Evolutionary conservation across 345 rosid genomes (phyloP), one percentile per base, ranked within the genome.

Genomic region (Sapria himalayana): DNA sequence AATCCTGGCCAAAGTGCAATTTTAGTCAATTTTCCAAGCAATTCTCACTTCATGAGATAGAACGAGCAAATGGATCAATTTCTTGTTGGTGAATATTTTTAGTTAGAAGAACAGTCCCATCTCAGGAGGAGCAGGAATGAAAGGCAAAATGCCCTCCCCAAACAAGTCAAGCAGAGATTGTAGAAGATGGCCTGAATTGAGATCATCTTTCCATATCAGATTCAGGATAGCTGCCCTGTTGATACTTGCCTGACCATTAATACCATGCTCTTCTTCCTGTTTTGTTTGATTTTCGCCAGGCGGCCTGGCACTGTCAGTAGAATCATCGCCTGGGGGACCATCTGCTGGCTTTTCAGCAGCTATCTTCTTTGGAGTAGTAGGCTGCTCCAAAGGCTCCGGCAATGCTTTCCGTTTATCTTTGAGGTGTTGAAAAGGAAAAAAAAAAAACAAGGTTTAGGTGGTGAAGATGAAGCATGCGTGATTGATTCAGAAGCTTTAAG

Each of bases 161-260:
- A 72, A 79, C 49, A 66, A 55, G 48, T 82, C 85, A 38, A 65
- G 72, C 29, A 76, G 51, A 25, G 75, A 62, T 35, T 61, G 75
- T 29, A 89, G 52, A 9, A 73, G 65, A 29, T 59, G 59, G 46
- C 86, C 95, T 1, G 81, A 71, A 24, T 66, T 58, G 53, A 79
- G 63, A 33, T 79, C 93, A 34, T 82, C 86, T 49, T 82, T 79
- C 94, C 93, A 79, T 5, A 82, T 43, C 54, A 73, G 91, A 22
- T 41, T 37, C 22, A 67, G 66, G 41, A 73, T 67, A 19, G 81
- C 78, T 6, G 71, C 55, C 58, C 15, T 59, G 48, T 65, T 71
- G 19, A 57, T 29, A 31, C n/a, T n/a, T n/a, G 55, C 50, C 29
- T 29, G 61, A 38, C 37, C 7, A 22, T 45, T 51, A 27, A n/a